Evolutionary conservation across 495 filamentous ascomycete species (phyloP), one percentile per base, ranked within the genome.

Genomic region (Neurospora hispaniola): DNA sequence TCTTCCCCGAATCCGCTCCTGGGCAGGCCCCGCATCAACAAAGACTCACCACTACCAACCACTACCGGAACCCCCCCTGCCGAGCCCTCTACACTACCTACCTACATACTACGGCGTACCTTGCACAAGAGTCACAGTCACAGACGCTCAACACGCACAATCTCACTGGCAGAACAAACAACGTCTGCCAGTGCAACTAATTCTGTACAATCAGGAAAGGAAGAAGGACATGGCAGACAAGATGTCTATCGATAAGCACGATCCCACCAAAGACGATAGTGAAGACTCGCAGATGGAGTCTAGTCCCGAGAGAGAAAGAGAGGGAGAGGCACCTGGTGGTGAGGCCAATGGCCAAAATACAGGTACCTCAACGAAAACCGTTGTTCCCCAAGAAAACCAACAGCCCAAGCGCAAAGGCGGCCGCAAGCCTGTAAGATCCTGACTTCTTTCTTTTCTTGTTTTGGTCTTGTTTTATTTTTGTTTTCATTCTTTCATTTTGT

Each of bases 381-480:
- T 78, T 39, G 73, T 76, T 16, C 78, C 81, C 23, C 81, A 80
- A 72, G 84, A 86, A 73, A 81, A 80, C 78, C 84, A 86, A 76
- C 84, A 85, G 70, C 84, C 84, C 80, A 99, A 98, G 86, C 89
- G 96, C 77, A 99, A 99, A 84, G 96, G 96, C 79, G 96, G 96
- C 48, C 89, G 96, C 73, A 99, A 62, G 54, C 54, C 54, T 12
- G 54, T 62, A 62, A 62, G 54, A 62, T 35, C 6, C 16, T 62
- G 54, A 62, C 27, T 8, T 6, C 27, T 31, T 5, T 38, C 8
- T 20, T 23, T 5, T 20, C 9, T 10, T 20, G 8, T 18, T 18
- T 18, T 18, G 5, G 27, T 31, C 27, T 31, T 38, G 8, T 20
- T 23, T 5, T 20, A 18, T 18, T 8, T 18, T 18, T 9, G 3